Evolutionary conservation across 73 alveolate species (phyloP).

Genomic region (Tetrahymena borealis): DNA sequence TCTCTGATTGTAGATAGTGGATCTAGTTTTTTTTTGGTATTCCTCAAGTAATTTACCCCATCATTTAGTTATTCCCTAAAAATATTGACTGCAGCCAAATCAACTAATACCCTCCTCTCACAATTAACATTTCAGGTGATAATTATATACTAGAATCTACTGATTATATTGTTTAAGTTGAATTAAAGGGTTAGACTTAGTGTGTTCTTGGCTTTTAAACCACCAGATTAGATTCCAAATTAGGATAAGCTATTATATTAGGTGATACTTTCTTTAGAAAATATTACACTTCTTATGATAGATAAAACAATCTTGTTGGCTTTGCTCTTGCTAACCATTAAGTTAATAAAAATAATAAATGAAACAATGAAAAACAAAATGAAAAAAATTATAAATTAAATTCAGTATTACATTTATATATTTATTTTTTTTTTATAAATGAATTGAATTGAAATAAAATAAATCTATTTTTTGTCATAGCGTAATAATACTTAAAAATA

Average conservation of each 20-base stretch:
- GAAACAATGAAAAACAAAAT: too few species aligned
- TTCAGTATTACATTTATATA: too few species aligned
- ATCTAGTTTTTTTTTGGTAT: neutral
- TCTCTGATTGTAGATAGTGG: neutral
- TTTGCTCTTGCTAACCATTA: slow-evolving; percentile 43
- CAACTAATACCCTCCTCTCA: slow-evolving; percentile 32
- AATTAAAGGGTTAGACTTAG: slow-evolving; percentile 21
- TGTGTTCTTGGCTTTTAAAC: neutral
- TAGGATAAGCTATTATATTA: neutral
- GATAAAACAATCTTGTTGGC: neutral
- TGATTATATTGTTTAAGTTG: slow-evolving; percentile 48
- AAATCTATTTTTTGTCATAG: too few species aligned
- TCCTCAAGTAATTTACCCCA: neutral
- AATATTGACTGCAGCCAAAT: slow-evolving; percentile 36
- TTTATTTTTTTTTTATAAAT: too few species aligned
- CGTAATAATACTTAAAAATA: too few species aligned
- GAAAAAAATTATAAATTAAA: too few species aligned
- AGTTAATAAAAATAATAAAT: neutral
- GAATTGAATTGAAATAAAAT: too few species aligned
- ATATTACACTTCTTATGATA: neutral
- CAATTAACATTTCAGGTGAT: slow-evolving; percentile 53
- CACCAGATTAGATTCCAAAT: neutral
- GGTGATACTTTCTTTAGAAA: neutral
- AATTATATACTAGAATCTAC: slow-evolving; percentile 36
- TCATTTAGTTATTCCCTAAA: slow-evolving; percentile 19